Base-by-base conservation (phyloP, 2,329 filamentous ascomycete species). In the Cytospora leucostoma region DNA sequence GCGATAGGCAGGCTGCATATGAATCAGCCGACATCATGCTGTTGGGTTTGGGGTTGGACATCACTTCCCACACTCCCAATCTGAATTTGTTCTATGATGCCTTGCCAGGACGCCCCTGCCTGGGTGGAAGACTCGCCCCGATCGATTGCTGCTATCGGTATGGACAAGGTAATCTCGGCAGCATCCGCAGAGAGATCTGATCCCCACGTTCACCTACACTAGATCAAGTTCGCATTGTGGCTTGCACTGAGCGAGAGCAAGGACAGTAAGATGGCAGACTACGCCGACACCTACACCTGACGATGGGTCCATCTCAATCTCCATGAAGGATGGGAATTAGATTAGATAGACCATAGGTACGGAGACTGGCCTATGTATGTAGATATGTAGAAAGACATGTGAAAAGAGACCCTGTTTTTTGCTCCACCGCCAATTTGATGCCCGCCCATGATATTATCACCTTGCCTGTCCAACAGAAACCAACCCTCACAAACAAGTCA, bases 181-280 rank as follows among this genome's bases (percentile, higher is more conserved):
- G 89, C 90, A 62, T 84, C 87, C 3, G 91, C 90, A 11, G 2
- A 10, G n/a, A 7, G 17, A n/a, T 7, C 44, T n/a, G n/a, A 47
- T 47, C n/a, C 17, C n/a, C 44, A 8, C 7, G 27, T 19, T 21
- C 17, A n/a, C 44, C 8, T 21, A n/a, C 1, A 12, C 8, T 21
- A n/a, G 8, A 12, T 47, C 44, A 19, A 47, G 7, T 1, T 21
- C n/a, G 44, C 15, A 10, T 47, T 21, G 3, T 44, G 10, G 44
- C 8, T 47, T 21, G 44, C 44, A 47, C 44, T 2, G 12, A 37
- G 35, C 35, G 21, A 27, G 21, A 37, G 35, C 35, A 21, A 27
- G 21, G 13, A 7, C n/a, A 19, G 44, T 47, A 7, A 47, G 44
- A 47, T 10, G 44, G 44, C 40, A 21, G 27, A 2, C 27, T 27